phyloP scores from a whole-genome alignment of 2,329 filamentous ascomycete genomes.

The Pseudocercospora cruenta region DNA sequence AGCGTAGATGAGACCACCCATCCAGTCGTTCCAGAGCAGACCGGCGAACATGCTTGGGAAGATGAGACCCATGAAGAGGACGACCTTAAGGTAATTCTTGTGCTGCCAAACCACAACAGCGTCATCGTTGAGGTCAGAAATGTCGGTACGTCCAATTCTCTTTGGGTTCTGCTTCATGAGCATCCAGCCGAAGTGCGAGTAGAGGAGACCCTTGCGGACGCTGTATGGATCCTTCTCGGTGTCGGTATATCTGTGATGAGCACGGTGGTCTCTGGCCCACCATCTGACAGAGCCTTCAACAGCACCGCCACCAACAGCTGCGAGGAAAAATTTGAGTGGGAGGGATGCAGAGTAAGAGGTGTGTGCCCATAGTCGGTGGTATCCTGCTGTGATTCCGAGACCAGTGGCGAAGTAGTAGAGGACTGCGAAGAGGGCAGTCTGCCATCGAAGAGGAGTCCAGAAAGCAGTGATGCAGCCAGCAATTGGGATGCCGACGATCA shows the following conservation, averaged over 20 bases:
- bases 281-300: slow-evolving; percentile 85
- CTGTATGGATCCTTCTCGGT: slow-evolving; percentile 92
- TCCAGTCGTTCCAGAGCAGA: slow-evolving; percentile 78
- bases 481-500: slow-evolving; percentile 78
- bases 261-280: slow-evolving; percentile 86
- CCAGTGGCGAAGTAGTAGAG: slow-evolving; percentile 79
- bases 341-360: slow-evolving; percentile 77
- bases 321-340: slow-evolving; percentile 80
- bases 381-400: slow-evolving; percentile 56
- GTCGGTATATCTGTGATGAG: slow-evolving; percentile 89
- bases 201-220: slow-evolving; percentile 82
- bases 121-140: slow-evolving; percentile 85
- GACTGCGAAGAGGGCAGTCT: slow-evolving; percentile 74
- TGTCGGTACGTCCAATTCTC: slow-evolving; percentile 83
- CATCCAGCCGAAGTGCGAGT: slow-evolving; percentile 89
- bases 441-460: slow-evolving; percentile 74
- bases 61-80: slow-evolving; percentile 74
- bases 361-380: slow-evolving; percentile 86
- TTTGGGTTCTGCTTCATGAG: slow-evolving; percentile 92
- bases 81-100: slow-evolving; percentile 80
- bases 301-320: slow-evolving; percentile 78
- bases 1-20: slow-evolving; percentile 80
- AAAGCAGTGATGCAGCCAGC: slow-evolving; percentile 73
- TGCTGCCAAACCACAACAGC: slow-evolving; percentile 86
- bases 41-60: slow-evolving; percentile 77